Evolutionary conservation across 2,329 filamentous ascomycete species (phyloP), one percentile per base, ranked within the genome.

Genomic region (Daldinia eschscholtzii): DNA sequence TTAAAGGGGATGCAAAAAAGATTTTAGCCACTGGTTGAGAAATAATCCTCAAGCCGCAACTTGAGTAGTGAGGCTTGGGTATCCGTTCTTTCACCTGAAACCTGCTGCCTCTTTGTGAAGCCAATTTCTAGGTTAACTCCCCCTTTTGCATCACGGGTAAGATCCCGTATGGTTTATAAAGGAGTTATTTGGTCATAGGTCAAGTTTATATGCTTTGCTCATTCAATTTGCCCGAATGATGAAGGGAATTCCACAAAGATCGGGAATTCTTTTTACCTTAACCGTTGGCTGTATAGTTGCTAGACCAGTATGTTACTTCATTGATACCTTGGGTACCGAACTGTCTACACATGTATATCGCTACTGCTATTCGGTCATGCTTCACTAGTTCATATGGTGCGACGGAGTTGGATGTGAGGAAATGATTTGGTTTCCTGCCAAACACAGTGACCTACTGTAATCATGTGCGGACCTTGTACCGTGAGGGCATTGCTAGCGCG

Each of bases 21-120:
- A 52, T 52, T 53, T 68, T 60, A 68, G 58, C 61, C 61, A 70
- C 58, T 63, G 61, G 37, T 65, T 35, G 3, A 57, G 64, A 64
- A 68, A 41, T 30, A 66, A 50, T 39, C 41, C 57, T 33, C 64
- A 67, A 67, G 57, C 67, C 57, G 39, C 59, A 64, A 55, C 67
- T 70, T 52, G 68, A 60, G 63, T 48, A 42, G 57, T 68, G 59
- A 66, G 68, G 65, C 62, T 71, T 50, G 65, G 60, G 41, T 56
- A 39, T 62, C 50, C 50, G 52, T 60, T 57, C 57, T 53, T 39
- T 33, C 68, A 71, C 68, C 70, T 72, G 70, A 72, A 72, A 72
- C 70, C 52, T 30, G 52, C 33, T 55, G 30, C 37, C 33, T 35
- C 50, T 37, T 23, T 23, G 18, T 55, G 4, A 44, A 18, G 10